A percentile compares a stretch with the other conserved stretches of the same genome.
These are phyloP conservation scores for Microsporum ferrugineum DNA, from an alignment of 2,329 filamentous ascomycete genomes.

Conservation along the genomic window DNA sequence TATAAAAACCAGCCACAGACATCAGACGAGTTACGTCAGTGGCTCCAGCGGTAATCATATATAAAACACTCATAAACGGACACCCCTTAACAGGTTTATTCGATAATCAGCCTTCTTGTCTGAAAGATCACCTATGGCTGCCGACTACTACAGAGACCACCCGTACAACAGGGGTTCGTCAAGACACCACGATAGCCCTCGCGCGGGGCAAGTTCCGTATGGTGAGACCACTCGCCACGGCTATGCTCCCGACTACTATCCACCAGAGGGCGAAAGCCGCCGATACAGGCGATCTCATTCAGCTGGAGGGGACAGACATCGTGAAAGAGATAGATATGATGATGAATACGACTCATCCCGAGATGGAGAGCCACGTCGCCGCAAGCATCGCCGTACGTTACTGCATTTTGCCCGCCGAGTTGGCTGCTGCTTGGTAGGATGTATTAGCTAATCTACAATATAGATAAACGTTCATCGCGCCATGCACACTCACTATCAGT, in stretches of 20 bases:
- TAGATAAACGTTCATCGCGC: constrained; percentile 22
- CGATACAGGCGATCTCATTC: constrained; percentile 1
- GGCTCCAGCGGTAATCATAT: neutral
- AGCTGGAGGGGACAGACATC: neutral
- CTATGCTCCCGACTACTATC: neutral
- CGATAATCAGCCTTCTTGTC: neutral
- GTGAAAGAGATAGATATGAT: constrained; percentile 21
- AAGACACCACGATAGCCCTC: neutral
- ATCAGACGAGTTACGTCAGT: neutral
- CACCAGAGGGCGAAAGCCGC: neutral
- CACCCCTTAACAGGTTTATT: too few species aligned
- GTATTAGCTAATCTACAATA: neutral
- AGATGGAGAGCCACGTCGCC: constrained; percentile 19
- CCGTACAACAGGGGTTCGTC: neutral
- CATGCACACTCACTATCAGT: constrained; percentile 22
- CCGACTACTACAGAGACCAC: constrained; percentile 3
- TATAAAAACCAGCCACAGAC: neutral
- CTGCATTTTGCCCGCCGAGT: neutral
- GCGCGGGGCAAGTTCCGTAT: neutral
- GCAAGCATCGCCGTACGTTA: neutral
- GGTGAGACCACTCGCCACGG: neutral
- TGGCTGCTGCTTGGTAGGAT: neutral
- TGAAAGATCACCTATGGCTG: neutral
- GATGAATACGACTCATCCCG: constrained; percentile 30
- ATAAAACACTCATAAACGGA: neutral